Percentiles rank a stretch among this genome's conserved stretches.
Evolutionary conservation across 2,329 filamentous ascomycete genomes (phyloP).

Genomic region (Hypoxylon sp.): DNA sequence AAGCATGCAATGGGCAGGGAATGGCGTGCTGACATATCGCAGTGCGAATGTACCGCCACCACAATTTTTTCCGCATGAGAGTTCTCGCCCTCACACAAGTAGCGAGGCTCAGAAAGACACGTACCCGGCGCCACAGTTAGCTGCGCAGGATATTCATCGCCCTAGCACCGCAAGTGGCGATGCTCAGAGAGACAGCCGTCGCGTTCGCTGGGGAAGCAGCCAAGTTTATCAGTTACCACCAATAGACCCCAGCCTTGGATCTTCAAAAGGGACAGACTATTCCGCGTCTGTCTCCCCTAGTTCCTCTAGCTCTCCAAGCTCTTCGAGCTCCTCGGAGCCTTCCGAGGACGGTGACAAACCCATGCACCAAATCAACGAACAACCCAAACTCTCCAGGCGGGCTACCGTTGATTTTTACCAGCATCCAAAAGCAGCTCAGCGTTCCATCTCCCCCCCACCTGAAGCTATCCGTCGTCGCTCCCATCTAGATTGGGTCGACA

Average conservation of each 20-base stretch:
- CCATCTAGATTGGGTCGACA: not conserved
- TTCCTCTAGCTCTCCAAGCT: not conserved
- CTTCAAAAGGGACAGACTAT: no score
- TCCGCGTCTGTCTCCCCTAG: no score
- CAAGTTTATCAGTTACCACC: not conserved
- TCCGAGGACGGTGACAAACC: not conserved
- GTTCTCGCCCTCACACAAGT: no score
- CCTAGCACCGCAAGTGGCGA: not conserved
- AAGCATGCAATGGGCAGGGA: slow-evolving; percentile 9
- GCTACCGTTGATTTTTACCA: not conserved
- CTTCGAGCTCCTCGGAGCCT: not conserved
- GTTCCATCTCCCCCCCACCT: not conserved
- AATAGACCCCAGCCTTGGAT: not conserved
- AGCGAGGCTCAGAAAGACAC: no score
- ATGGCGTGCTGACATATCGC: slow-evolving; percentile 1
- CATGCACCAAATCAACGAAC: not conserved
- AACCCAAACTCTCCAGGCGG: not conserved
- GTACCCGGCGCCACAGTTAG: no score
- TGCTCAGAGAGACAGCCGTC: not conserved
- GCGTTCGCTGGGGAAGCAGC: not conserved
- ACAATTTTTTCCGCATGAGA: no score
- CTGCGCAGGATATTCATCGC: not conserved
- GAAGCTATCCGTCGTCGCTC: not conserved
- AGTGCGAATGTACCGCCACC: not conserved
- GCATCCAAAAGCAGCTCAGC: not conserved